These are phyloP conservation scores for Trichoderma asperellum DNA, from an alignment of 2,329 filamentous ascomycete species.

Conservation along the genomic window DNA sequence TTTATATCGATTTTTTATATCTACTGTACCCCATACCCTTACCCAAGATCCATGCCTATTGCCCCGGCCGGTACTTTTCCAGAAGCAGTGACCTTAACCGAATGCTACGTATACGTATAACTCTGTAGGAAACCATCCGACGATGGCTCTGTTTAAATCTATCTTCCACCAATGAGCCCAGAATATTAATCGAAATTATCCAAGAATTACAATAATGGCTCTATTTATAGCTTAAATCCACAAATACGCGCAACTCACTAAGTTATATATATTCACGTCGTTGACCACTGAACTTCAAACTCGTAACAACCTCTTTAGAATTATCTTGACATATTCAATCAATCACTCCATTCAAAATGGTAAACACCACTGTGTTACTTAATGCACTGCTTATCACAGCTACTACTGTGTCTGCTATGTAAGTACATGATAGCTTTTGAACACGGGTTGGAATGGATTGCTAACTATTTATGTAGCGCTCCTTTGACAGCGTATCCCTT, in stretches of 20 bases:
- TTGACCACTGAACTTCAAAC: background rate
- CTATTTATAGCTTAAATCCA: background rate
- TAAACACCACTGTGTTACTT: background rate
- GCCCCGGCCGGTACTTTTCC: background rate
- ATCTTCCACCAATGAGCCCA: background rate
- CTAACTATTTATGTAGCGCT: background rate
- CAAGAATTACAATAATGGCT: background rate
- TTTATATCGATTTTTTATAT: background rate
- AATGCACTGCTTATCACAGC: background rate
- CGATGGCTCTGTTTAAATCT: background rate
- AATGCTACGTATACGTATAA: background rate
- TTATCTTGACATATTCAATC: background rate
- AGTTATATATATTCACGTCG: background rate
- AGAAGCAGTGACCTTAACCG: background rate
- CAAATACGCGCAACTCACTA: background rate
- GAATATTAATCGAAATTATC: background rate
- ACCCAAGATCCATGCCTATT: background rate
- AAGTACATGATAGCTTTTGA: background rate
- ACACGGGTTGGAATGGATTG: background rate
- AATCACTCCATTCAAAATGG: background rate
- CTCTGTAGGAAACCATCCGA: background rate
- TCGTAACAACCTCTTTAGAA: background rate
- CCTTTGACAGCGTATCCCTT: background rate
- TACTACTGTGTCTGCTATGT: background rate
- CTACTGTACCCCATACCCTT: background rate